Evolutionary conservation across 495 filamentous ascomycete genomes (phyloP).

Genomic region (Aspergillus kassunensis): DNA sequence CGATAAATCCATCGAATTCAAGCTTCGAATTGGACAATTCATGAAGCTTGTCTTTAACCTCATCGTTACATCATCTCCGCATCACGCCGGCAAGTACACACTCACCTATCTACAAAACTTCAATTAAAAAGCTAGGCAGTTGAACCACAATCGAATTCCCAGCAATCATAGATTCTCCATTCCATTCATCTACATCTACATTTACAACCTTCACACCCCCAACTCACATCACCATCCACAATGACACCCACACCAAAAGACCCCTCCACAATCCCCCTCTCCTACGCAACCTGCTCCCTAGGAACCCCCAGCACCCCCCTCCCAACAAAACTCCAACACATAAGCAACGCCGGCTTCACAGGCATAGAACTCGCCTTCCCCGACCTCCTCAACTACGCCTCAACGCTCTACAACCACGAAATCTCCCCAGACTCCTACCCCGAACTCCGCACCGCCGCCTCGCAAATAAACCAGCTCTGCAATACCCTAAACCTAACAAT

Average conservation of each 20-base stretch:
- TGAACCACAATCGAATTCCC: no score
- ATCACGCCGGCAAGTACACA: neutral
- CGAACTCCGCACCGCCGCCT: conserved; percentile 46
- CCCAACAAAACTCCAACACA: conserved; percentile 60
- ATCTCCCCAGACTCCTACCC: conserved; percentile 54
- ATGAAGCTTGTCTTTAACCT: neutral
- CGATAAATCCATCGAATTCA: neutral
- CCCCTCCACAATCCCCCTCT: conserved; percentile 47
- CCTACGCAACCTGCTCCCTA: conserved; percentile 64
- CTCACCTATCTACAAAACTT: neutral
- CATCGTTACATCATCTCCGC: conserved; percentile 16
- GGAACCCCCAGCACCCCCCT: conserved; percentile 53
- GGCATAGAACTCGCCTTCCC: conserved; percentile 75
- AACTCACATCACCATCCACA: neutral
- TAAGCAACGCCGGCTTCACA: conserved; percentile 56
- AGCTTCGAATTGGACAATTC: neutral
- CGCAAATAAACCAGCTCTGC: conserved; percentile 53
- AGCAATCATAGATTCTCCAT: no score
- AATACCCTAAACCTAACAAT: conserved; percentile 52
- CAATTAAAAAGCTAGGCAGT: no score
- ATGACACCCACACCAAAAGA: conserved; percentile 14
- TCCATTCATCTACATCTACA: no score
- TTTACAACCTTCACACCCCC: neutral
- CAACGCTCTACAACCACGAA: conserved; percentile 42
- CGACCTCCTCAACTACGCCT: conserved; percentile 64